Conservation (phyloP, 108 stramenopile species). For the Skeletonema tropicum region DNA sequence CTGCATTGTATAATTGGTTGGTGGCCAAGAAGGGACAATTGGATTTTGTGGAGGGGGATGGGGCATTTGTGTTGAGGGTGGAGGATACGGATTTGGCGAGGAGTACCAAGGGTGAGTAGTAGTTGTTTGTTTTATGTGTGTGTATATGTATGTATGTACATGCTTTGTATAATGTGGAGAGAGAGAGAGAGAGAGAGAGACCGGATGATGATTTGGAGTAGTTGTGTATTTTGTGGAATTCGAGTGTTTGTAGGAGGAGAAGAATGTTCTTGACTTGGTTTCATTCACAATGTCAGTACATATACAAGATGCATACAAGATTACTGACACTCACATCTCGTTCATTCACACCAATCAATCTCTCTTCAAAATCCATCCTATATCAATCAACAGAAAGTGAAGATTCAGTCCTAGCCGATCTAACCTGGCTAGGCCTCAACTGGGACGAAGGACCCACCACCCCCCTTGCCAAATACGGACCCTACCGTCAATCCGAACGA, state of each 20-base stretch:
- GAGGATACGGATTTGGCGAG: conserved; percentile 93
- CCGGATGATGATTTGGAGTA: too few relatives aligned
- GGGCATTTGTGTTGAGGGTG: conserved; percentile 88
- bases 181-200: too few relatives aligned
- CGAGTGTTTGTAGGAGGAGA: not conserved
- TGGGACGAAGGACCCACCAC: conserved; percentile 97
- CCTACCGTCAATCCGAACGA: conserved; percentile 89
- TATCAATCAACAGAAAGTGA: conserved; percentile 80
- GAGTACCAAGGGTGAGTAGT: conserved; percentile 71
- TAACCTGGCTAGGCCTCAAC: conserved; percentile 87
- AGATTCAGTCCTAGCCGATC: conserved; percentile 90
- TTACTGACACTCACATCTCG: not conserved
- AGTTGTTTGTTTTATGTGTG: not conserved
- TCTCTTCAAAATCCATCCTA: not conserved
- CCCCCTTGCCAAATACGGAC: conserved; percentile 62
- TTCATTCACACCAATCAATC: not conserved
- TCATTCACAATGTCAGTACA: not conserved
- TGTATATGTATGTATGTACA: too few relatives aligned
- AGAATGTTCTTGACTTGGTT: not conserved
- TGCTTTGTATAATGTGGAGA: too few relatives aligned
- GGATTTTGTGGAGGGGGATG: conserved; percentile 49
- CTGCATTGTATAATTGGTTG: conserved; percentile 97
- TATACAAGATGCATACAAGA: not conserved
- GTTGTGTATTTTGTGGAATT: not conserved
- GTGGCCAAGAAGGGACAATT: conserved; percentile 88